phyloP scores from a whole-genome alignment of 305 asterid species.

The Solanum aculeatissimum region DNA sequence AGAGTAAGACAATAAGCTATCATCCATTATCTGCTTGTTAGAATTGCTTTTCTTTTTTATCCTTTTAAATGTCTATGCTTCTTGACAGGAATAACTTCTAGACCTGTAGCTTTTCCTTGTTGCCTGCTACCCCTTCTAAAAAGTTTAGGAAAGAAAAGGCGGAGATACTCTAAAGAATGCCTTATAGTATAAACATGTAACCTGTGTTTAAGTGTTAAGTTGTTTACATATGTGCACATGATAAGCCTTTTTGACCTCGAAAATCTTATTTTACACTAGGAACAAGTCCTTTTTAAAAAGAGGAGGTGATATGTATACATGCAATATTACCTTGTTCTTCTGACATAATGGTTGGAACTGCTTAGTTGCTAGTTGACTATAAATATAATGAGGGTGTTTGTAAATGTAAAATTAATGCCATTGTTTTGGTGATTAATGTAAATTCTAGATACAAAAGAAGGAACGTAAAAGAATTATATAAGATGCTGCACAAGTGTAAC shows the following conservation, averaged over 20 bases:
- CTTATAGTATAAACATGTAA: neutral
- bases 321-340: neutral
- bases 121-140: neutral
- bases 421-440: neutral
- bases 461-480: conserved; percentile 68
- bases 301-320: neutral
- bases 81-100: neutral
- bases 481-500: conserved; percentile 81
- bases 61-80: neutral
- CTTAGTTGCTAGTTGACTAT: neutral
- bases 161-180: neutral
- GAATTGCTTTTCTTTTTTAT: neutral
- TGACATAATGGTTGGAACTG: neutral
- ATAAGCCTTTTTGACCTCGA: neutral
- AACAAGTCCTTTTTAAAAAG: neutral
- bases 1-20: neutral
- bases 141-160: neutral
- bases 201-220: neutral
- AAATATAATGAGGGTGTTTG: neutral
- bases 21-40: neutral
- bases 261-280: neutral
- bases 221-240: neutral
- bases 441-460: conserved; percentile 63
- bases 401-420: neutral
- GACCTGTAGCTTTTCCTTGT: neutral